phyloP scores from a whole-genome alignment of 1,284 basidiomycete species.

The Leccinum fuscescens region DNA sequence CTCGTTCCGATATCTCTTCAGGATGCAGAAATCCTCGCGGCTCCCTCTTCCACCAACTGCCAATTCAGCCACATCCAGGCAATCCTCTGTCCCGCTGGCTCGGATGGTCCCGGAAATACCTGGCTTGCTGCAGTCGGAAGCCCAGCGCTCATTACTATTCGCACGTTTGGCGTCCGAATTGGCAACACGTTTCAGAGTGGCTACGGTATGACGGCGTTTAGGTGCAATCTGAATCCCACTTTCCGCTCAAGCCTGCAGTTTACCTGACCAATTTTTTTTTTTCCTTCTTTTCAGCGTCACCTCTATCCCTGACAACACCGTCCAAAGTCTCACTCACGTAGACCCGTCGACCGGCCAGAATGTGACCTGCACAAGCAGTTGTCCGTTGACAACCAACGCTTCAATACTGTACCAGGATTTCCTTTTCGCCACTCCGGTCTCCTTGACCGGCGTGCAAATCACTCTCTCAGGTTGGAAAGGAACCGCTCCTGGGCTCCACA shows the following conservation, averaged over 20 bases:
- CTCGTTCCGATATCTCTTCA: slow-evolving; percentile 83
- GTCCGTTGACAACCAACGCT: slow-evolving; percentile 73
- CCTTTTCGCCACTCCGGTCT: slow-evolving; percentile 62
- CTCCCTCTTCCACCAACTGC: slow-evolving; percentile 63
- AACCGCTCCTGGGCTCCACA: slow-evolving; percentile 77
- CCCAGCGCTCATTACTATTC: slow-evolving; percentile 70
- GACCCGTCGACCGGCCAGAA: slow-evolving; percentile 76
- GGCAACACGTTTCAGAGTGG: slow-evolving; percentile 86
- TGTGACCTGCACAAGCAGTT: slow-evolving; percentile 66
- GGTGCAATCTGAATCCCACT: slow-evolving; percentile 45
- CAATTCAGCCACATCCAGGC: slow-evolving; percentile 70
- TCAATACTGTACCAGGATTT: slow-evolving; percentile 87
- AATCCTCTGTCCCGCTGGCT: slow-evolving; percentile 81
- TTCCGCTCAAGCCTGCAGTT: neutral
- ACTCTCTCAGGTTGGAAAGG: slow-evolving; percentile 79
- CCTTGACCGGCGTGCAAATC: slow-evolving; percentile 82
- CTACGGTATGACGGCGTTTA: slow-evolving; percentile 83
- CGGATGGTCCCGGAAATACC: slow-evolving; percentile 76
- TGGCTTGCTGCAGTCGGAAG: slow-evolving; percentile 83
- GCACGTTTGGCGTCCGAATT: slow-evolving; percentile 82
- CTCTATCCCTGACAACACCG: slow-evolving; percentile 85
- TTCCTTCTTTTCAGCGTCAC: slow-evolving; percentile 53
- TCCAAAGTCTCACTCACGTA: slow-evolving; percentile 73
- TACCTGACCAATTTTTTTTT: slow-evolving; percentile 12
- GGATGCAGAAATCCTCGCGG: slow-evolving; percentile 64